phyloP scores from a whole-genome alignment of 441 rosid species.

The Populus hybrid region DNA sequence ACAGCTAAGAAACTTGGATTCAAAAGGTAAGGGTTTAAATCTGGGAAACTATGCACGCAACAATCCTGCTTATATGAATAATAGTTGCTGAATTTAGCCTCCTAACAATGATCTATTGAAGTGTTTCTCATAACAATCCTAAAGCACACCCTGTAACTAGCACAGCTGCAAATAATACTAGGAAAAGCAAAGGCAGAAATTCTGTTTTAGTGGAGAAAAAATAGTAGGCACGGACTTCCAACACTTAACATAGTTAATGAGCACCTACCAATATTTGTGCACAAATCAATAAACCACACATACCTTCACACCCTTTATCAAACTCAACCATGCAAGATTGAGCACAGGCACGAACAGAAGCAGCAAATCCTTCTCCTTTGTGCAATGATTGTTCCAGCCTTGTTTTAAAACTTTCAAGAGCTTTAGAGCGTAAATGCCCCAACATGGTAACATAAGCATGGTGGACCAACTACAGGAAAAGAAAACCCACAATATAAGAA shows the following conservation, averaged over 20 bases:
- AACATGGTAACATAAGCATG: conserved; percentile 52
- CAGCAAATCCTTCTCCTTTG: conserved; percentile 63
- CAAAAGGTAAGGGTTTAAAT: background rate
- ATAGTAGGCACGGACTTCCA: background rate
- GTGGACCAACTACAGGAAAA: conserved; percentile 46
- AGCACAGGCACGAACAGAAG: conserved; percentile 47
- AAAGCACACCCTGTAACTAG: background rate
- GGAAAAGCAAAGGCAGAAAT: background rate
- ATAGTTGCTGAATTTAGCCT: background rate
- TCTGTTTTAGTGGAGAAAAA: background rate
- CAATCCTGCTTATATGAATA: background rate
- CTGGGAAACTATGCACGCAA: background rate
- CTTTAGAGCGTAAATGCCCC: conserved; percentile 56
- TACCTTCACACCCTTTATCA: conserved; percentile 74
- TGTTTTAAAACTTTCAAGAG: conserved; percentile 56
- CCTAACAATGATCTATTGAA: background rate
- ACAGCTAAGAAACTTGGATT: background rate
- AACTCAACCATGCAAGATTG: conserved; percentile 52
- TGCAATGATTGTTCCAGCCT: conserved; percentile 48
- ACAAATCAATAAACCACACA: conserved; percentile 1
- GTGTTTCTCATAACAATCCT: background rate
- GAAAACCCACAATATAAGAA: background rate
- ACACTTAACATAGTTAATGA: background rate
- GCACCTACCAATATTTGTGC: background rate
- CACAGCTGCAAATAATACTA: background rate